Conservation (phyloP, 2,329 filamentous ascomycete genomes). For the Neofusicoccum umdonicola region DNA sequence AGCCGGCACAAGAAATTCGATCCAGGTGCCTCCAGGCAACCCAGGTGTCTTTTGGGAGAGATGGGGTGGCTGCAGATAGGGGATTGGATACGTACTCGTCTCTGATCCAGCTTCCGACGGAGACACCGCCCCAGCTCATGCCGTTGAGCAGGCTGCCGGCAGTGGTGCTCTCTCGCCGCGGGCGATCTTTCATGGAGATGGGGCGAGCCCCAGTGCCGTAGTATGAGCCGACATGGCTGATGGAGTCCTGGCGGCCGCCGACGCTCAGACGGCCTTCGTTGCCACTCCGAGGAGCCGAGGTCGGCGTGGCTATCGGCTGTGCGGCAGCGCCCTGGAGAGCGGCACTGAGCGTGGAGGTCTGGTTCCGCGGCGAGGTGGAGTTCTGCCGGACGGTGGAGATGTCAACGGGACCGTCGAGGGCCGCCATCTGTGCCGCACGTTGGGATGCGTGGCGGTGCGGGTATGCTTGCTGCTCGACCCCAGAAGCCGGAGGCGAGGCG, state of each 20-base stretch:
- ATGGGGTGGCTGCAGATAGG: not conserved
- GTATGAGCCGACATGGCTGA: slow-evolving; percentile 51
- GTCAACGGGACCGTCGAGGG: slow-evolving; percentile 50
- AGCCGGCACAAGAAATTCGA: not conserved
- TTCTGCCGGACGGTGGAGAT: slow-evolving; percentile 56
- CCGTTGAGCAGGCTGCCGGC: slow-evolving; percentile 66
- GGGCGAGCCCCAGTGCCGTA: slow-evolving; percentile 59
- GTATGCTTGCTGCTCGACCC: not conserved
- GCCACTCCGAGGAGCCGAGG: slow-evolving; percentile 36
- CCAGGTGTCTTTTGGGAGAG: not conserved
- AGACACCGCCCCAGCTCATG: slow-evolving; percentile 96
- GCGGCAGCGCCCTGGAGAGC: slow-evolving; percentile 51
- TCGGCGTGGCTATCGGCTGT: slow-evolving; percentile 37
- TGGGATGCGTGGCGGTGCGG: not conserved
- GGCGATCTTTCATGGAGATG: slow-evolving; percentile 59
- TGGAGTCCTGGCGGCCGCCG: slow-evolving; percentile 52
- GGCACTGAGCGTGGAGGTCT: slow-evolving; percentile 62
- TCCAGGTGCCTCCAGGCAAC: not conserved
- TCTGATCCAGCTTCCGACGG: slow-evolving; percentile 92
- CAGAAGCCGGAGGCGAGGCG: slow-evolving; percentile 26
- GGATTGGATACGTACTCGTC: slow-evolving; percentile 76
- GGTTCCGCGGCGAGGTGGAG: slow-evolving; percentile 59
- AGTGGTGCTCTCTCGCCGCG: slow-evolving; percentile 58
- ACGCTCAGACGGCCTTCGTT: slow-evolving; percentile 34
- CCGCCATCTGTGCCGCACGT: slow-evolving; percentile 12